Conservation (phyloP, 805 yeast species). For the Saccharomycopsis vini region DNA sequence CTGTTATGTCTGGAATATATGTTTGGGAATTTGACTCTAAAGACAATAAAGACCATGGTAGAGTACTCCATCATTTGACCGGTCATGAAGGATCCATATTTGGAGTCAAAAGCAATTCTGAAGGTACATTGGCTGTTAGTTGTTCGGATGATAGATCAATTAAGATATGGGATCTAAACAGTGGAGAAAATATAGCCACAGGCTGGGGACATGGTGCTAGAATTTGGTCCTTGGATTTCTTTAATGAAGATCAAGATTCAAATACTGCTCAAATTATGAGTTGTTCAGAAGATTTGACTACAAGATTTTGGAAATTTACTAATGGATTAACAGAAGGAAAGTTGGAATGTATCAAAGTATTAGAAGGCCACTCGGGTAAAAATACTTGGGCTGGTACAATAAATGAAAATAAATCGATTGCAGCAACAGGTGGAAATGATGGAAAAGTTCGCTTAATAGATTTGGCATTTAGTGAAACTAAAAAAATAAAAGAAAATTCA, state of each 20-base stretch:
- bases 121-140: slow-evolving; percentile 51
- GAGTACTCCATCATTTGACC: slow-evolving; percentile 3
- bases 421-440: slow-evolving; percentile 91
- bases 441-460: slow-evolving; percentile 68
- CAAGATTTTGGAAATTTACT: slow-evolving; percentile 62
- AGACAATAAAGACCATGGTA: background rate
- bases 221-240: slow-evolving; percentile 75
- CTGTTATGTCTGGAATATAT: slow-evolving; percentile 82
- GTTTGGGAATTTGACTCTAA: slow-evolving; percentile 54
- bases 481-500: too few species aligned
- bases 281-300: slow-evolving; percentile 81
- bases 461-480: slow-evolving; percentile 25
- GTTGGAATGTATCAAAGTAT: slow-evolving; percentile 37
- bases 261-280: slow-evolving; percentile 38
- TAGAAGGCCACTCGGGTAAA: slow-evolving; percentile 74
- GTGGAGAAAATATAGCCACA: slow-evolving; percentile 53
- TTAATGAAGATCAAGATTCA: slow-evolving; percentile 25
- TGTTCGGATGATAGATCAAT: slow-evolving; percentile 95
- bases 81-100: slow-evolving; percentile 92
- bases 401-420: slow-evolving; percentile 34
- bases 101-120: slow-evolving; percentile 54
- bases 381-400: slow-evolving; percentile 79
- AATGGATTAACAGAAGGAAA: slow-evolving; percentile 18
- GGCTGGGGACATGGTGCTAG: slow-evolving; percentile 98
- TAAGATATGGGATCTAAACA: slow-evolving; percentile 54